Conservation (phyloP, 2,329 filamentous ascomycete species). For the Venturia aucupariae region DNA sequence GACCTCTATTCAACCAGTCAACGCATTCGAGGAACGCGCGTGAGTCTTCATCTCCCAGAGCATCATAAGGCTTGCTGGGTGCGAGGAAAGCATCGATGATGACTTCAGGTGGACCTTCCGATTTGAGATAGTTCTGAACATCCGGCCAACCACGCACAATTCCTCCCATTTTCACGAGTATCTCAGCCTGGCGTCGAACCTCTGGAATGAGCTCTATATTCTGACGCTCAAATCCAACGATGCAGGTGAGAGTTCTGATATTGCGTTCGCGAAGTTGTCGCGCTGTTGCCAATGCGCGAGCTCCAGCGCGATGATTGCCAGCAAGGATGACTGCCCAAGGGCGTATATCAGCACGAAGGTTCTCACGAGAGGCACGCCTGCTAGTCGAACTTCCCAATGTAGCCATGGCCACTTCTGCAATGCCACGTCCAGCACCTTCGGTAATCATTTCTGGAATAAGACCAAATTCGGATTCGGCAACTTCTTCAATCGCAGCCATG, state of each 20-base stretch:
- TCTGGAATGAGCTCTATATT: slow-evolving; percentile 75
- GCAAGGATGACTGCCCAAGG: slow-evolving; percentile 69
- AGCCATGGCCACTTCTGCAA: slow-evolving; percentile 71
- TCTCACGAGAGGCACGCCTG: slow-evolving; percentile 43
- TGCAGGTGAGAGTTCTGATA: slow-evolving; percentile 68
- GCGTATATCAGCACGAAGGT: slow-evolving; percentile 33
- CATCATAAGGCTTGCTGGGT: slow-evolving; percentile 79
- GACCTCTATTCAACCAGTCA: slow-evolving; percentile 84
- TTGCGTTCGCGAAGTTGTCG: slow-evolving; percentile 81
- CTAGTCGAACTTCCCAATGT: slow-evolving; percentile 49
- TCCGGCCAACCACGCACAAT: slow-evolving; percentile 56
- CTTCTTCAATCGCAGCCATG: slow-evolving; percentile 87
- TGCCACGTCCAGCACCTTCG: slow-evolving; percentile 81
- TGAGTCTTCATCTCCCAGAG: slow-evolving; percentile 73
- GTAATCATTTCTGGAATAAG: slow-evolving; percentile 83
- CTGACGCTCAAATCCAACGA: slow-evolving; percentile 78
- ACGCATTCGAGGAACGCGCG: slow-evolving; percentile 81
- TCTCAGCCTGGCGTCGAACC: slow-evolving; percentile 68
- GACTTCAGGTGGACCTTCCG: slow-evolving; percentile 60
- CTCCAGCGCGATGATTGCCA: slow-evolving; percentile 87
- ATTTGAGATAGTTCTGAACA: slow-evolving; percentile 43
- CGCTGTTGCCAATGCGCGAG: slow-evolving; percentile 73
- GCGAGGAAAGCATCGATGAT: slow-evolving; percentile 86
- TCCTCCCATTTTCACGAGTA: slow-evolving; percentile 77
- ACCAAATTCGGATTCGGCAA: slow-evolving; percentile 78